Base-by-base conservation (phyloP, 495 filamentous ascomycete species). In the Daldinia vernicosa region DNA sequence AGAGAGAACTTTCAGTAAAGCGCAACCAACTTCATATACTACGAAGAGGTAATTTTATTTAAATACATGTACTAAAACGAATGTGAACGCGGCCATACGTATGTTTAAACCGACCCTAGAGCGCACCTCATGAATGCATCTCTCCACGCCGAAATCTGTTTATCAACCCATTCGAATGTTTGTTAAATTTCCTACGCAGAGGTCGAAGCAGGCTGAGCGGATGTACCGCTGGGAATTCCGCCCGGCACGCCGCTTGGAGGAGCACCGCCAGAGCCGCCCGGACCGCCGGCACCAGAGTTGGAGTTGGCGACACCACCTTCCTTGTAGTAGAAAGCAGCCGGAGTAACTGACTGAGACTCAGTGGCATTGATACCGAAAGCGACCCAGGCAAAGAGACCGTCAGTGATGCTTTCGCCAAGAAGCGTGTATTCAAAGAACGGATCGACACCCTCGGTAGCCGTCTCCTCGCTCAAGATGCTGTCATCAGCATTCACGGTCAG, bases 301-400 rank as follows among this genome's bases (percentile, higher is more conserved):
- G 40, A 0, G 17, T 45, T 45, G 0, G 40, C 40, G 17, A 45
- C 6, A 17, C 40, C 40, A 22, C 40, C 40, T 19, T 45, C 40
- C 40, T 45, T 22, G 40, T 45, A 45, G n/a, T 45, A 45, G 40
- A 45, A 45, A 19, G 17, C 40, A 22, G 40, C 40, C 40, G 40
- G 40, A 0, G 17, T 45, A 3, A 45, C 17, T 1, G 40, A 45
- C 40, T 45, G 40, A 22, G 40, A 45, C 7, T 0, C 6, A 1
- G 81, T 84, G 11, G 78, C 69, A 60, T 89, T 86, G 72, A 89
- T 81, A 40, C 84, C 86, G 53, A 89, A 83, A 65, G 85, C 82
- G 60, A 86, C 83, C 82, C 83, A 87, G 26, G 83, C 84, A 30
- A 87, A 84, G 9, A 88, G 70, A 7, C 86, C 86, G 52, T 86